A percentile compares a stretch with the other conserved stretches of the same genome.
phyloP scores from a whole-genome alignment of 352 stramenopile species.

The Globisporangium abappressorium region DNA sequence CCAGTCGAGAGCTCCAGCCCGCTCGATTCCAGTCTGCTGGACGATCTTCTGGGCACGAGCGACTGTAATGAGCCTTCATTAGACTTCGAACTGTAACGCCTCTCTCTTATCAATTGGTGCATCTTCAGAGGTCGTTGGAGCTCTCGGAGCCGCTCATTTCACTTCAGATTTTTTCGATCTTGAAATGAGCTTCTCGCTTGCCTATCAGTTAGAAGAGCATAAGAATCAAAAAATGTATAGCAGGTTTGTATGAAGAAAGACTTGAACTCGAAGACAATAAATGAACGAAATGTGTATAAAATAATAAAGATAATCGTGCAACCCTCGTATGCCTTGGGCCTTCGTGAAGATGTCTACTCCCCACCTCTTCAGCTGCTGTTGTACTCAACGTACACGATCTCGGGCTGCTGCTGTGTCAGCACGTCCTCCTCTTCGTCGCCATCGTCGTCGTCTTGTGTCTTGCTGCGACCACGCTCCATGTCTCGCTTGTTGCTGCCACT shows the following conservation, averaged over 20 bases:
- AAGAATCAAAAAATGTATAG: neutral
- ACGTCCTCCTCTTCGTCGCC: conserved; percentile 52
- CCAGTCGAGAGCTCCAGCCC: neutral
- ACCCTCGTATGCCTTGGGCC: too few species aligned
- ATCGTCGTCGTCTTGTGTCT: conserved; percentile 22
- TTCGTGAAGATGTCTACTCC: too few species aligned
- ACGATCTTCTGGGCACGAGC: conserved; percentile 6
- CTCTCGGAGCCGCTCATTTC: neutral
- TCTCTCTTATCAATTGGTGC: neutral
- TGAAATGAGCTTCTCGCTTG: neutral
- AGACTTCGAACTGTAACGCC: neutral
- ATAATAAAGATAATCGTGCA: conserved; percentile 2
- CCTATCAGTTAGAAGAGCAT: neutral
- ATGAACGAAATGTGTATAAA: conserved; percentile 6
- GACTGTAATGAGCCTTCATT: neutral
- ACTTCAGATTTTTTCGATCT: neutral
- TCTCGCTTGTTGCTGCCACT: neutral
- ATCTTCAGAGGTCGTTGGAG: neutral
- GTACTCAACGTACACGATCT: conserved; percentile 33
- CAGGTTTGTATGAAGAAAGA: neutral
- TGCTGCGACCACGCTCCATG: conserved; percentile 8
- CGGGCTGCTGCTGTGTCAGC: conserved; percentile 25
- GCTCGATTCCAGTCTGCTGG: neutral
- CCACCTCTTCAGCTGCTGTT: conserved; percentile 25
- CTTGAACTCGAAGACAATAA: neutral